Conservation (phyloP, 768 basidiomycete species). For the Coprinopsis cinerea region DNA sequence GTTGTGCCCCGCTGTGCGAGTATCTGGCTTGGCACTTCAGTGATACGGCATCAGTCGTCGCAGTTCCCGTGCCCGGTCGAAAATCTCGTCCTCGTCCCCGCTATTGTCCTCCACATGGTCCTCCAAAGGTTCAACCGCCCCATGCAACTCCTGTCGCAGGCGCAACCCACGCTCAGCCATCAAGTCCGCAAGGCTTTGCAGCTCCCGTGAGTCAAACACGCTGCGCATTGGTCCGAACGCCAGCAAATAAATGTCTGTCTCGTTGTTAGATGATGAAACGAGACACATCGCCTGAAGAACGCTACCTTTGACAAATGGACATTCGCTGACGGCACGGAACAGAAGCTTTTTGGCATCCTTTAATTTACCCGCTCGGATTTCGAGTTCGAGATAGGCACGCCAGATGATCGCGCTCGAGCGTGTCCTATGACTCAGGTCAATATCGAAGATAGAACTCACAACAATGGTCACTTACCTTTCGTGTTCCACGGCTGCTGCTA, state of each 20-base stretch:
- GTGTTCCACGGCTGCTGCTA: slow-evolving; percentile 56
- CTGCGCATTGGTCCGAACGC: slow-evolving; percentile 68
- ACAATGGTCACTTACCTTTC: slow-evolving; percentile 70
- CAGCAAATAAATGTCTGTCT: slow-evolving; percentile 65
- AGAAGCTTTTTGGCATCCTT: slow-evolving; percentile 64
- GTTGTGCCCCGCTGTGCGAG: no score
- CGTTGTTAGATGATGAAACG: not conserved
- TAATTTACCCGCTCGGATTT: slow-evolving; percentile 56
- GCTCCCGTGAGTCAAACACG: slow-evolving; percentile 55
- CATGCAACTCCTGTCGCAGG: slow-evolving; percentile 56
- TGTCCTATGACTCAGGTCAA: no score
- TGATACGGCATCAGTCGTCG: slow-evolving; percentile 62
- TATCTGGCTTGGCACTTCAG: slow-evolving; percentile 18
- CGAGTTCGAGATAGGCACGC: slow-evolving; percentile 72
- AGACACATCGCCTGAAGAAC: not conserved
- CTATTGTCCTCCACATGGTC: slow-evolving; percentile 24
- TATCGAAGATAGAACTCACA: no score
- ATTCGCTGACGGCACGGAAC: slow-evolving; percentile 70
- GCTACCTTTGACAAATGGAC: slow-evolving; percentile 71
- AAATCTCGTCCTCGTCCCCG: slow-evolving; percentile 48
- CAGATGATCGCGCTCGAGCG: slow-evolving; percentile 61
- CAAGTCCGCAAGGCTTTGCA: slow-evolving; percentile 56
- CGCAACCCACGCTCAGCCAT: slow-evolving; percentile 77
- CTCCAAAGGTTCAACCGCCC: slow-evolving; percentile 37
- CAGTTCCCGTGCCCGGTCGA: slow-evolving; percentile 51